phyloP scores from a whole-genome alignment of 495 filamentous ascomycete genomes.

The Aspergillus steynii region DNA sequence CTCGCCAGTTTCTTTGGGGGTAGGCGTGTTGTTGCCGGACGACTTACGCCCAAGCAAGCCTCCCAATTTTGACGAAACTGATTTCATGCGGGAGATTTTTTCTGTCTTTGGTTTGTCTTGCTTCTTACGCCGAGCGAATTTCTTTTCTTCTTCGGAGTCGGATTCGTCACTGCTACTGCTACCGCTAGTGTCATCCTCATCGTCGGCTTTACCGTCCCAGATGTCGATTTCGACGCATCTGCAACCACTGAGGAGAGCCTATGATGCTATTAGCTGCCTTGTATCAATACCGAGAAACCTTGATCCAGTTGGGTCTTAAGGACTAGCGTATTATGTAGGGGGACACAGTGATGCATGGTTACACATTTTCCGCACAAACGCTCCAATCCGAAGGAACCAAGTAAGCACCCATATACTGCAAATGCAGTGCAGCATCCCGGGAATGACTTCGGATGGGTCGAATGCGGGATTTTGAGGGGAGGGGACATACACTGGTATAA shows the following conservation, averaged over 20 bases:
- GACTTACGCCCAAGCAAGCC: conserved; percentile 27
- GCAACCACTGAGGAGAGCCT: conserved; percentile 77
- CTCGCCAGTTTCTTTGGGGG: conserved; percentile 18
- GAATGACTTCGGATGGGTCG: neutral
- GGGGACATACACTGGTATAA: conserved; percentile 71
- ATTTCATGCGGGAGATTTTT: conserved; percentile 14
- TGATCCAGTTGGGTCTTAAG: neutral
- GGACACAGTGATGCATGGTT: conserved; percentile 5
- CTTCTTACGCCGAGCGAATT: conserved; percentile 12
- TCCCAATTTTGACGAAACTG: conserved; percentile 28
- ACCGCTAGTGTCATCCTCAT: conserved; percentile 22
- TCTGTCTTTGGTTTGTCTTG: conserved; percentile 23
- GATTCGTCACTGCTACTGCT: conserved; percentile 25
- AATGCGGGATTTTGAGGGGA: neutral
- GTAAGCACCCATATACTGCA: conserved; percentile 7
- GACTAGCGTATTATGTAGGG: neutral
- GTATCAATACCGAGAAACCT: neutral
- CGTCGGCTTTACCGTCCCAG: conserved; percentile 73
- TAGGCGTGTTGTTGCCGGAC: neutral
- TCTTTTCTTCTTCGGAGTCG: conserved; percentile 3
- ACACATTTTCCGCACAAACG: neutral
- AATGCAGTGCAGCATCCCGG: neutral
- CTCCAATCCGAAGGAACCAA: conserved; percentile 4
- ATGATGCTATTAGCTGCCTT: conserved; percentile 5
- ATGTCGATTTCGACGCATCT: conserved; percentile 95